Evolutionary conservation across 2,329 filamentous ascomycete genomes (phyloP).

Genomic region (Teratosphaeria viscida): DNA sequence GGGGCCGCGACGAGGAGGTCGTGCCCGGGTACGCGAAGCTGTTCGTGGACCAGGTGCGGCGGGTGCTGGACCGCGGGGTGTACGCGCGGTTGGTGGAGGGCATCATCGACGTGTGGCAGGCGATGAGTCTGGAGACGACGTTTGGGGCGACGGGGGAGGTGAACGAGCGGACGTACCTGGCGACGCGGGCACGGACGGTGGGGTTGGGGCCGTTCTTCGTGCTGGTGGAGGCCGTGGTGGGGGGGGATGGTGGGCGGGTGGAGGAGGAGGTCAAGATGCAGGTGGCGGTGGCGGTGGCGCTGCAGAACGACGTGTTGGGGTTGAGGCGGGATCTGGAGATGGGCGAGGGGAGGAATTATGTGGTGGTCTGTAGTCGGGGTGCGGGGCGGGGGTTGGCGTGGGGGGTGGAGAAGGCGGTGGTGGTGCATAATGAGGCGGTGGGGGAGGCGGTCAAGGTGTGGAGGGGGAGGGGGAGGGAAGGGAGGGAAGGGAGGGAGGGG

Average conservation of each 20-base stretch:
- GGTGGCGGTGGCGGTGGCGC: neutral
- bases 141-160: neutral
- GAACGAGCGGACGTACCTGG: neutral
- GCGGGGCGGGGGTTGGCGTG: neutral
- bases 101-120: neutral
- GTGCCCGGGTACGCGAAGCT: neutral
- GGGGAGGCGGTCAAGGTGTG: neutral
- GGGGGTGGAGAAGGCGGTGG: neutral
- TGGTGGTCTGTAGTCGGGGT: neutral
- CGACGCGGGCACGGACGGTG: neutral
- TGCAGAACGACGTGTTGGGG: conserved; percentile 1
- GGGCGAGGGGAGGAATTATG: neutral
- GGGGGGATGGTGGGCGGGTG: too few species aligned
- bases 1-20: neutral
- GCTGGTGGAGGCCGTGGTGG: neutral
- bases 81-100: neutral
- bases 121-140: neutral
- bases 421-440: neutral
- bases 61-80: neutral
- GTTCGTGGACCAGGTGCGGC: conserved; percentile 1
- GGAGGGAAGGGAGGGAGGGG: too few species aligned
- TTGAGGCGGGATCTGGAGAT: neutral
- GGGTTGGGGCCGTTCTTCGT: conserved; percentile 1
- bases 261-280: neutral
- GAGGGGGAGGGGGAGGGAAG: neutral